Conservation (phyloP, 495 filamentous ascomycete genomes). For the Xylaria grammica region DNA sequence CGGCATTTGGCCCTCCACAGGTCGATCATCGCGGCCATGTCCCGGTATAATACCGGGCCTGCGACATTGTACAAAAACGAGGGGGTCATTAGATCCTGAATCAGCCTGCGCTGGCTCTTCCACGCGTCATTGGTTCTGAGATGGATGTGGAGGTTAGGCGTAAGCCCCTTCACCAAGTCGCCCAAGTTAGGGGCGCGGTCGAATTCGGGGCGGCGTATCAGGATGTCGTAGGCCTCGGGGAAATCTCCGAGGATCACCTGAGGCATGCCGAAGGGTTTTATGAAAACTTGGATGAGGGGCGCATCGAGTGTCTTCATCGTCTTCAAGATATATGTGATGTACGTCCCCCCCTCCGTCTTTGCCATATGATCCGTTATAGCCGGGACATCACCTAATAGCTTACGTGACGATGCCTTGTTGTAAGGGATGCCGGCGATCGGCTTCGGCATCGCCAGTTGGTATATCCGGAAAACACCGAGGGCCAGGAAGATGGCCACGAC, state of each 20-base stretch:
- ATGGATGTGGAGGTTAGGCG: background rate
- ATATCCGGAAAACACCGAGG: too few relatives aligned
- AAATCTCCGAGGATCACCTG: constrained; percentile 41
- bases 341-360: constrained; percentile 23
- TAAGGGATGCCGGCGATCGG: constrained; percentile 43
- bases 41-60: background rate
- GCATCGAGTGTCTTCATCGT: constrained; percentile 28
- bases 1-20: background rate
- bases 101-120: background rate
- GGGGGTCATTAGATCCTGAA: constrained; percentile 6
- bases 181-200: background rate
- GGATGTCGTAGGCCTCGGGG: constrained; percentile 41
- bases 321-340: constrained; percentile 19
- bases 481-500: too few relatives aligned
- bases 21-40: background rate
- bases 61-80: background rate
- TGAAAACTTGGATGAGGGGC: constrained; percentile 45
- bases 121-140: background rate
- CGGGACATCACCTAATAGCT: constrained; percentile 40
- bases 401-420: constrained; percentile 25
- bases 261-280: constrained; percentile 39
- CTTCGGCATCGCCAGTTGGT: constrained; percentile 20
- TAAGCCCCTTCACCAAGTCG: background rate
- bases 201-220: constrained; percentile 30
- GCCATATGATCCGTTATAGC: constrained; percentile 25